Evolutionary conservation across 2,329 filamentous ascomycete species (phyloP).

Genomic region (Sporothrix variecibatus): DNA sequence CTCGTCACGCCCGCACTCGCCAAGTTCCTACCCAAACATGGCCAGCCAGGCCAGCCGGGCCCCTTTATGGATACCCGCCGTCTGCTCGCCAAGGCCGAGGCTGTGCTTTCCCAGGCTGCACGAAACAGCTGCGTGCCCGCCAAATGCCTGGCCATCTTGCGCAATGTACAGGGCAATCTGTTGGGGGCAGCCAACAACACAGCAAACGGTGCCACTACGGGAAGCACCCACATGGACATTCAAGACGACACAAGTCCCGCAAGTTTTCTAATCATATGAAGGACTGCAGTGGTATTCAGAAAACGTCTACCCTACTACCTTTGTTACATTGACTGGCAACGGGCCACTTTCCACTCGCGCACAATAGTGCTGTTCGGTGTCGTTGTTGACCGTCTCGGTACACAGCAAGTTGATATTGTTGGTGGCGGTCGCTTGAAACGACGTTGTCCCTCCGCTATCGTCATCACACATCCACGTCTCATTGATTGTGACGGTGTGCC

Average conservation of each 20-base stretch:
- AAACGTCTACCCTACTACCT: no score
- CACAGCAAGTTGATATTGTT: constrained; percentile 23
- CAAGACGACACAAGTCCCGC: constrained; percentile 1
- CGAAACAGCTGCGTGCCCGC: neutral
- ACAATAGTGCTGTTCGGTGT: constrained; percentile 19
- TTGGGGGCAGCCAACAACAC: neutral
- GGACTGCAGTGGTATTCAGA: neutral
- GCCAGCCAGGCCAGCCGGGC: neutral
- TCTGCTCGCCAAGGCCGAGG: neutral
- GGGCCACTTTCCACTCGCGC: neutral
- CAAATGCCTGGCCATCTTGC: neutral
- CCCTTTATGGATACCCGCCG: neutral
- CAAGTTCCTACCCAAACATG: neutral
- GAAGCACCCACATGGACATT: neutral
- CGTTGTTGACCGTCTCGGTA: neutral
- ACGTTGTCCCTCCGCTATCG: neutral
- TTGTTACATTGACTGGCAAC: constrained; percentile 12
- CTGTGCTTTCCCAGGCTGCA: neutral
- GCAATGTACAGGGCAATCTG: neutral
- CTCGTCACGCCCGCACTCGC: neutral
- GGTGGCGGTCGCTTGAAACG: constrained; percentile 7
- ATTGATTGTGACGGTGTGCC: constrained; percentile 27
- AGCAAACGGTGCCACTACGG: neutral
- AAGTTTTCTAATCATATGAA: neutral
- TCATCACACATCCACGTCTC: constrained; percentile 34